These are phyloP conservation scores for Taxillus chinensis DNA, from an alignment of 164 flowering plant species.

Conservation along the genomic window DNA sequence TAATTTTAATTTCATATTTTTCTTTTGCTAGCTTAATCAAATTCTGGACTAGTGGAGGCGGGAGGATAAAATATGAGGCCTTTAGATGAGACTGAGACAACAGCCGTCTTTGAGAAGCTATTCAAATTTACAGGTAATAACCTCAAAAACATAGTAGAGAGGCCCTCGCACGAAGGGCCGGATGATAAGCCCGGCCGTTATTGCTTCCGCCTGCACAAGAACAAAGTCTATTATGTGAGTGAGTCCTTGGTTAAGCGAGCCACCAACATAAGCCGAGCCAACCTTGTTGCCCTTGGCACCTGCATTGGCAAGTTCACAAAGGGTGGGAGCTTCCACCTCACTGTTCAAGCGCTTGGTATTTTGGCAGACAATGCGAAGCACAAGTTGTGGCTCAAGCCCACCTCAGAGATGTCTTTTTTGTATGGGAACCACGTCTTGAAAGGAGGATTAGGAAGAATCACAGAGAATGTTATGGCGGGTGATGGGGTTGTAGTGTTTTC, in stretches of 20 bases:
- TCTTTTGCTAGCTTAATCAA: too few species aligned
- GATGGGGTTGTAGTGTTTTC: constrained; percentile 90
- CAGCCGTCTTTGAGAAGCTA: constrained; percentile 52
- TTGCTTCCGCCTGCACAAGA: constrained; percentile 63
- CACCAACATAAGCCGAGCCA: constrained; percentile 48
- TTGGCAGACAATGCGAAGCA: constrained; percentile 76
- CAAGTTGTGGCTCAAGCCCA: constrained; percentile 92
- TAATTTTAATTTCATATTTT: too few species aligned
- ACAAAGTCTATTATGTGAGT: constrained; percentile 46
- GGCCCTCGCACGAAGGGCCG: constrained; percentile 54
- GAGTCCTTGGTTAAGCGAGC: constrained; percentile 65
- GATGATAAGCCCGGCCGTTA: constrained; percentile 37
- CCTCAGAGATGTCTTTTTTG: constrained; percentile 78
- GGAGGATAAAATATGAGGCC: constrained; percentile 37
- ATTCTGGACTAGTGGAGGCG: not conserved
- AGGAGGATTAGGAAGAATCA: constrained; percentile 77
- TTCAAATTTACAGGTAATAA: constrained; percentile 60
- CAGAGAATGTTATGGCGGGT: constrained; percentile 50
- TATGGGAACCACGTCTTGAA: constrained; percentile 84
- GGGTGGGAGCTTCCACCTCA: constrained; percentile 58
- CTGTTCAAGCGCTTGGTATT: constrained; percentile 45
- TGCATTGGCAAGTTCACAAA: constrained; percentile 73
- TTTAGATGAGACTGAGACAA: constrained; percentile 55
- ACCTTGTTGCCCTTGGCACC: constrained; percentile 50
- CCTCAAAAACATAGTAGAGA: constrained; percentile 61